These are phyloP conservation scores for Neoboletus magnificus DNA, from an alignment of 768 basidiomycete genomes.

Conservation along the genomic window DNA sequence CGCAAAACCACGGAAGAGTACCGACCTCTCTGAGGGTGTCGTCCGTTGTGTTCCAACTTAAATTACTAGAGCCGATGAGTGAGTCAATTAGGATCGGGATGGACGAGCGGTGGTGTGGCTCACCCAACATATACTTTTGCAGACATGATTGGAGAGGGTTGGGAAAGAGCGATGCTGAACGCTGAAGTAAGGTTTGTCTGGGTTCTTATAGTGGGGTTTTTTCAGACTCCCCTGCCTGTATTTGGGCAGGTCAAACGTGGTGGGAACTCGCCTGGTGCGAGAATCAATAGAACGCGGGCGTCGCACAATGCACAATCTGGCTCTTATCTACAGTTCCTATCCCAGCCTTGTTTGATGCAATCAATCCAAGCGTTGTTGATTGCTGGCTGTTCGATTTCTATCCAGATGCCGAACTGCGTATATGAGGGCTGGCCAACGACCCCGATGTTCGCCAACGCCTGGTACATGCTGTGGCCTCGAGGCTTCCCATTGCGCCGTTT, in stretches of 20 bases:
- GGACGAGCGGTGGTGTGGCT: conserved; percentile 2
- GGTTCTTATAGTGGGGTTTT: conserved; percentile 31
- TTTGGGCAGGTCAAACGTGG: conserved; percentile 23
- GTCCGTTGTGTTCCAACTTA: conserved; percentile 35
- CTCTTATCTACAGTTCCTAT: conserved; percentile 10
- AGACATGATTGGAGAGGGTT: conserved; percentile 24
- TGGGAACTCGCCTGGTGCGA: neutral
- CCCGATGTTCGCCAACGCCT: neutral
- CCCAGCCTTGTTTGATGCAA: neutral
- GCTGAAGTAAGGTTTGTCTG: conserved; percentile 15
- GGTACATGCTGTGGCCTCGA: conserved; percentile 12
- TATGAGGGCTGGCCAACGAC: neutral
- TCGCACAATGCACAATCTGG: neutral
- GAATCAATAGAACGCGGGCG: neutral
- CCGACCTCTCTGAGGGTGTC: conserved; percentile 24
- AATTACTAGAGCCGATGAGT: conserved; percentile 19
- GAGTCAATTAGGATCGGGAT: neutral
- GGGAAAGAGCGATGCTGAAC: conserved; percentile 12
- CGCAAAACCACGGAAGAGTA: conserved; percentile 1
- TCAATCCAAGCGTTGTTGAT: neutral
- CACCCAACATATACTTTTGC: conserved; percentile 34
- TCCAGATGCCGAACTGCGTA: neutral
- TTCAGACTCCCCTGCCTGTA: conserved; percentile 34
- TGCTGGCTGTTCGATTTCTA: neutral
- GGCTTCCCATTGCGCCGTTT: neutral